phyloP scores from a whole-genome alignment of 805 yeast genomes.

The Pichia paraexigua region DNA sequence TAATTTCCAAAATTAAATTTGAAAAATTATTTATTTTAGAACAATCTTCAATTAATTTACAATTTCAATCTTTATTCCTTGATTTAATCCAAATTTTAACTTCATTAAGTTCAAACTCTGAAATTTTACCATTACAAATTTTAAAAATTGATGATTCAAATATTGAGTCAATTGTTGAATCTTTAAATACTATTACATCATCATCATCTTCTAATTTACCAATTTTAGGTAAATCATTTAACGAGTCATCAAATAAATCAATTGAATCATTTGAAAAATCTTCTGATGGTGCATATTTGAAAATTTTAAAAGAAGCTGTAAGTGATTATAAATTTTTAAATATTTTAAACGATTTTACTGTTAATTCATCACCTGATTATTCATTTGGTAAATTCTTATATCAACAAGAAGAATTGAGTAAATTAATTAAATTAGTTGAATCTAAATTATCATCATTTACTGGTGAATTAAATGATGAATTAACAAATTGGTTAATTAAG shows the following conservation, averaged over 20 bases:
- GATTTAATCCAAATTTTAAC: constrained; percentile 62
- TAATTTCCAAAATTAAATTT: constrained; percentile 35
- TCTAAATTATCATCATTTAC: constrained; percentile 38
- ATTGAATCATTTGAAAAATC: constrained; percentile 43
- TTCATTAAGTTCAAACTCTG: constrained; percentile 31
- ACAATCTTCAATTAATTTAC: constrained; percentile 42
- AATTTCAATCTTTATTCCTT: constrained; percentile 43
- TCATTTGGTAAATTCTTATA: constrained; percentile 75
- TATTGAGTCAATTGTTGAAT: constrained; percentile 35
- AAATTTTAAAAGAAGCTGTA: constrained; percentile 58
- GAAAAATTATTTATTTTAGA: constrained; percentile 53
- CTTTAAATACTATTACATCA: constrained; percentile 45
- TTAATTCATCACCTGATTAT: constrained; percentile 71
- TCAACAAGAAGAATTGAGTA: constrained; percentile 41
- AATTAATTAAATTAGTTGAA: constrained; percentile 37
- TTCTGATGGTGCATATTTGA: constrained; percentile 65
- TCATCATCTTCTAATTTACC: constrained; percentile 42
- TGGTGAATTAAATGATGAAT: constrained; percentile 44
- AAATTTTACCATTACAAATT: constrained; percentile 52
- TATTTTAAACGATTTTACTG: constrained; percentile 46
- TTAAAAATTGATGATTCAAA: constrained; percentile 34
- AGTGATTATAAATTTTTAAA: constrained; percentile 30
- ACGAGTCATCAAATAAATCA: constrained; percentile 17
- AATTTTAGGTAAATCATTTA: constrained; percentile 41
- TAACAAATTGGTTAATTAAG: constrained; percentile 65